Percentiles rank a stretch among this genome's conserved stretches.
phyloP scores from a whole-genome alignment of 331 rosid genomes.

The Pyrus hybrid region DNA sequence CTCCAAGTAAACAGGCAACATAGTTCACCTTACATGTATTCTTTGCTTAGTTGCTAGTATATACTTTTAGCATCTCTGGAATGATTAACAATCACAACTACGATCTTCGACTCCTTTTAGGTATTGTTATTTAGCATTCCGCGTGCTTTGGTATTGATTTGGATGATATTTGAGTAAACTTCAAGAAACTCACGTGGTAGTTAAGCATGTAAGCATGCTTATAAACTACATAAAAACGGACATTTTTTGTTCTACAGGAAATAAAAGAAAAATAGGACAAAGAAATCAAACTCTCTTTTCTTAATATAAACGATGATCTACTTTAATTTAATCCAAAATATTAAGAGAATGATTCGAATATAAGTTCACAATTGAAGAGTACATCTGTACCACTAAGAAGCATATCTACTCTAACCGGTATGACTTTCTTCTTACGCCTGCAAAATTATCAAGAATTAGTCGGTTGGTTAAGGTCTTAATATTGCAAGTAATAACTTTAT shows the following conservation, averaged over 20 bases:
- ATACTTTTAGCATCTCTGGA: neutral
- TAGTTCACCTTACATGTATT: neutral
- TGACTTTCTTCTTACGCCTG: neutral
- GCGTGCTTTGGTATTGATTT: neutral
- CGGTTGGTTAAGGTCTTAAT: neutral
- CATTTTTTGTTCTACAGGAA: too few species aligned
- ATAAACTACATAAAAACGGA: too few species aligned
- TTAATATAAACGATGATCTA: too few species aligned
- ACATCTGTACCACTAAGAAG: too few species aligned
- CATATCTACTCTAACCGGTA: rapidly evolving
- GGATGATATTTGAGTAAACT: neutral
- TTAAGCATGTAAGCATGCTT: too few species aligned
- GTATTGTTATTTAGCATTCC: neutral
- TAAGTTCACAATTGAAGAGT: too few species aligned
- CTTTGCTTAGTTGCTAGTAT: too few species aligned
- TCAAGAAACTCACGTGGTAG: neutral
- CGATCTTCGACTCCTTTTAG: neutral
- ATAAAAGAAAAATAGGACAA: too few species aligned
- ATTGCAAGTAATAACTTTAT: neutral
- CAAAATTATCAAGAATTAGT: neutral
- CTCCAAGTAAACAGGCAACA: neutral
- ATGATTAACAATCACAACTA: neutral
- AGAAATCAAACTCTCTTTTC: too few species aligned
- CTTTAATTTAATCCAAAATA: too few species aligned
- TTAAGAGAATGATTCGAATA: too few species aligned